These are phyloP conservation scores for Salix viminalis DNA, from an alignment of 345 rosid genomes.

Conservation along the genomic window DNA sequence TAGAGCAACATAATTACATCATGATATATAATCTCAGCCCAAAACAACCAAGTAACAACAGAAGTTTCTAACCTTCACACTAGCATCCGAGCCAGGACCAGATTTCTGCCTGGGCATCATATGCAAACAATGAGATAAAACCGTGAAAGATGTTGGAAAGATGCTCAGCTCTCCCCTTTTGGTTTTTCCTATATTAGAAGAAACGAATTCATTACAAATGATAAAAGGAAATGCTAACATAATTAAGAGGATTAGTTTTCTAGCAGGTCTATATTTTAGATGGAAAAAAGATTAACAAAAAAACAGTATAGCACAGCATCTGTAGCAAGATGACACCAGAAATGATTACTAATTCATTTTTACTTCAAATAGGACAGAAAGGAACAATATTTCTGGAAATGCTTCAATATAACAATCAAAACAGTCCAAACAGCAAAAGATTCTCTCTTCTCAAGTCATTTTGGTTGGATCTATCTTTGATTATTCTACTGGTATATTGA, in stretches of 20 bases:
- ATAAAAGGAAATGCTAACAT: background rate
- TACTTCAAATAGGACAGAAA: background rate
- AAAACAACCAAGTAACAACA: background rate
- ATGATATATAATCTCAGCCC: slow-evolving; percentile 2
- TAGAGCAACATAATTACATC: slow-evolving; percentile 15
- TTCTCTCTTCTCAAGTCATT: background rate
- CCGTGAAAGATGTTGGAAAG: slow-evolving; percentile 54
- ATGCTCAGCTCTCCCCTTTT: slow-evolving; percentile 93
- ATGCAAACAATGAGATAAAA: slow-evolving; percentile 88
- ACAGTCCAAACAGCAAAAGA: background rate
- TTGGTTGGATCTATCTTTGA: background rate
- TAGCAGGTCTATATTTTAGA: background rate
- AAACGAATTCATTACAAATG: background rate
- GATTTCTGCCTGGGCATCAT: slow-evolving; percentile 88
- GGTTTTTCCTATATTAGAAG: slow-evolving; percentile 61
- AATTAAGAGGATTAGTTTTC: background rate
- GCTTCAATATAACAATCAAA: background rate
- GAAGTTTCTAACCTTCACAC: slow-evolving; percentile 39
- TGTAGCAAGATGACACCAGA: background rate
- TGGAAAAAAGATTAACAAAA: background rate
- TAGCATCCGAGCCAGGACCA: slow-evolving; percentile 40
- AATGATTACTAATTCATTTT: background rate
- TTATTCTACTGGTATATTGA: background rate
- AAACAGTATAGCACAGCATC: background rate
- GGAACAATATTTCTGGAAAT: background rate